A percentile compares a stretch with the other conserved stretches of the same genome.
Evolutionary conservation across 495 filamentous ascomycete genomes (phyloP).

Genomic region (Lentithecium fluviatile): DNA sequence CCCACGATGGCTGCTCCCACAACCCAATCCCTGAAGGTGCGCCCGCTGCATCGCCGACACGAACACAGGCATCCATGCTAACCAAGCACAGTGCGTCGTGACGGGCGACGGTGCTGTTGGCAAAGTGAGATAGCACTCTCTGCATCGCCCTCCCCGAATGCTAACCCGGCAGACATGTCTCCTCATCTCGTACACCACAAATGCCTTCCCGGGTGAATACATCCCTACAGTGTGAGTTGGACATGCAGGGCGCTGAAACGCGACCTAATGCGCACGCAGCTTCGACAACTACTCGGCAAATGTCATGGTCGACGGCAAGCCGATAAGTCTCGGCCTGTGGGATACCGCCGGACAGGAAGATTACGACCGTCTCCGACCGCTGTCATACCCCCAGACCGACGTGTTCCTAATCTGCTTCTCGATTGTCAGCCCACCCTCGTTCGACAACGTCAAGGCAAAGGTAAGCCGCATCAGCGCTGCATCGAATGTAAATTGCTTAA

Average conservation of each 20-base stretch:
- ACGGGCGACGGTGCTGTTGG: slow-evolving; percentile 98
- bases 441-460: slow-evolving; percentile 97
- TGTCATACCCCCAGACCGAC: slow-evolving; percentile 97
- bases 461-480: slow-evolving; percentile 46
- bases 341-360: slow-evolving; percentile 99
- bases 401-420: slow-evolving; percentile 99
- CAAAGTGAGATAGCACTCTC: slow-evolving; percentile 63
- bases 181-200: slow-evolving; percentile 97
- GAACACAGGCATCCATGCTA: slow-evolving; percentile 2
- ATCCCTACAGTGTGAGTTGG: slow-evolving; percentile 92
- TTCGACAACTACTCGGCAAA: slow-evolving; percentile 99
- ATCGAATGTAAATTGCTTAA: slow-evolving; percentile 9
- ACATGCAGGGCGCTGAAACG: slow-evolving; percentile 14
- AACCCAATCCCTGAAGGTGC: slow-evolving; percentile 74
- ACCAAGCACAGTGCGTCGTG: slow-evolving; percentile 78
- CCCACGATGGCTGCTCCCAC: slow-evolving; percentile 60
- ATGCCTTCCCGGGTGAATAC: slow-evolving; percentile 98
- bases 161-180: slow-evolving; percentile 76
- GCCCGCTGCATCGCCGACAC: neutral
- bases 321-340: slow-evolving; percentile 95
- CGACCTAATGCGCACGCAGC: slow-evolving; percentile 48
- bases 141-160: slow-evolving; percentile 3
- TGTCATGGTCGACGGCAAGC: slow-evolving; percentile 97
- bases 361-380: slow-evolving; percentile 91
- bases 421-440: slow-evolving; percentile 93